These are phyloP conservation scores for Podospora pseudocomata DNA, from an alignment of 495 filamentous ascomycete genomes.

Conservation along the genomic window DNA sequence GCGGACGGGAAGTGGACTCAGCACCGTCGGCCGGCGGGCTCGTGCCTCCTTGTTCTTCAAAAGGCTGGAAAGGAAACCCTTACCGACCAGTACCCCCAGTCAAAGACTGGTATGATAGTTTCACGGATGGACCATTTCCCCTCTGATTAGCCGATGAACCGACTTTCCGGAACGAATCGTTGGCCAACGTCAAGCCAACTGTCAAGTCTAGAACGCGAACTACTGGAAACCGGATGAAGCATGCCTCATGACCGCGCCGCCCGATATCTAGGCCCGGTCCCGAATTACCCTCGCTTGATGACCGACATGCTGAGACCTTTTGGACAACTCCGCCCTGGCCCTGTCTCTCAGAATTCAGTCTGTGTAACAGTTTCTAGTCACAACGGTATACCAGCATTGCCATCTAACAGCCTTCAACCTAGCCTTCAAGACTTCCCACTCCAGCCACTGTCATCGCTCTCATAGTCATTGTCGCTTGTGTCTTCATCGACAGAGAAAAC, in stretches of 20 bases:
- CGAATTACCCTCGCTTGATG: not conserved
- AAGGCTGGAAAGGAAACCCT: not conserved
- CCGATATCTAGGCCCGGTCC: not conserved
- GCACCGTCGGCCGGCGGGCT: slow-evolving; percentile 9
- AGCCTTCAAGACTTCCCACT: not conserved
- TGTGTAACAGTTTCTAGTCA: not conserved
- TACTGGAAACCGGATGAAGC: not conserved
- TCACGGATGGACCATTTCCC: not conserved
- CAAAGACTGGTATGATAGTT: not conserved
- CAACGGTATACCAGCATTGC: not conserved
- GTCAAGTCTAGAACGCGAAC: not conserved
- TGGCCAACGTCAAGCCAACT: not conserved
- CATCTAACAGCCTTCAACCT: not conserved
- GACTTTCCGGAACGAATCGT: not conserved
- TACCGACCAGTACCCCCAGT: too few relatives aligned
- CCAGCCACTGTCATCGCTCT: slow-evolving; percentile 10
- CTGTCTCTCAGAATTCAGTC: too few relatives aligned
- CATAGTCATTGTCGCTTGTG: slow-evolving; percentile 11
- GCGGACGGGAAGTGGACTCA: slow-evolving; percentile 15
- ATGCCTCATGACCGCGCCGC: not conserved
- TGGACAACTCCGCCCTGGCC: too few relatives aligned
- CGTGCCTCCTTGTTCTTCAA: not conserved
- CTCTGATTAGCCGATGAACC: not conserved
- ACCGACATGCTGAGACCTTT: too few relatives aligned
- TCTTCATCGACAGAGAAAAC: slow-evolving; percentile 15